These are phyloP conservation scores for Spatholobus suberectus DNA, from an alignment of 306 rosid species.

Conservation along the genomic window DNA sequence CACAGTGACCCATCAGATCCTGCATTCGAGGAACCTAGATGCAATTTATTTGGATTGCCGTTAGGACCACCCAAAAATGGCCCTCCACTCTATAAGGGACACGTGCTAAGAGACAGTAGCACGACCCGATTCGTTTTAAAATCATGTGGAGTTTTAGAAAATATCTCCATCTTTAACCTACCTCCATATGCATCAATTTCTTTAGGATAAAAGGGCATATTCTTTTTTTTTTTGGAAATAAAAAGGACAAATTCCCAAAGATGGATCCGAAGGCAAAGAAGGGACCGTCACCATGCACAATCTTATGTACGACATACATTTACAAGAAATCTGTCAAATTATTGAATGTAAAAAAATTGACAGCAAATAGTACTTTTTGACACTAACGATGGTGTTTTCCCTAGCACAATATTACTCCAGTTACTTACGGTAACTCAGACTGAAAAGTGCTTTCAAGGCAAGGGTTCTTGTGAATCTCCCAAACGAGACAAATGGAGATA, in stretches of 20 bases:
- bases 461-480: constrained; percentile 93
- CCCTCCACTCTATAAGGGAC: background rate
- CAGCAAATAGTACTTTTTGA: constrained; percentile 32
- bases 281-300: constrained; percentile 15
- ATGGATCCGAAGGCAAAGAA: constrained; percentile 1
- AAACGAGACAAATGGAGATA: constrained; percentile 91
- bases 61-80: background rate
- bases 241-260: constrained; percentile 14
- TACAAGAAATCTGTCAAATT: constrained; percentile 41
- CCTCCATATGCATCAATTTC: background rate
- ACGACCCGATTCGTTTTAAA: background rate
- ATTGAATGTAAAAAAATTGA: constrained; percentile 39
- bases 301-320: background rate
- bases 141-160: background rate
- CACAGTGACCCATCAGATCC: background rate
- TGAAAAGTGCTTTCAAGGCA: constrained; percentile 54
- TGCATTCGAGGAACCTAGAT: background rate
- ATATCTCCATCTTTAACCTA: background rate
- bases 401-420: constrained; percentile 21
- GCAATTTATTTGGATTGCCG: background rate
- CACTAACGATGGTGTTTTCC: background rate
- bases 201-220: background rate
- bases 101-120: background rate
- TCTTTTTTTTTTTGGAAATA: constrained; percentile 1
- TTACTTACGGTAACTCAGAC: background rate